Conservation (phyloP, 164 flowering plant genomes). For the Pachysandra terminalis region DNA sequence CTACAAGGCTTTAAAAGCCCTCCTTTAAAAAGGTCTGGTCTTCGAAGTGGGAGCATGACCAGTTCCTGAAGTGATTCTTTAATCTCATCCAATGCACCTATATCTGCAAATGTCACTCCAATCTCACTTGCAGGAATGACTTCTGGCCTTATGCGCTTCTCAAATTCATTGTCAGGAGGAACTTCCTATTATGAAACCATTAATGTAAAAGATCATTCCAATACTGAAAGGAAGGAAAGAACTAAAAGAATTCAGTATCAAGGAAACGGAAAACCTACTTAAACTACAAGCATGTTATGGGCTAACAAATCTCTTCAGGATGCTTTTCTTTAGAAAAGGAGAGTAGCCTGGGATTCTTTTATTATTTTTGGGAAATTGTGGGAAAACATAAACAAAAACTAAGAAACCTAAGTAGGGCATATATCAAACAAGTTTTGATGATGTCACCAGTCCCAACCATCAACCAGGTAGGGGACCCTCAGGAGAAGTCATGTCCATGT, state of each 20-base stretch:
- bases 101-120: conserved; percentile 78
- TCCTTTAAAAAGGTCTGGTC: conserved; percentile 92
- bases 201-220: conserved; percentile 21
- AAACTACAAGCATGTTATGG: no score
- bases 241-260: conserved; percentile 19
- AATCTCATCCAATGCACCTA: conserved; percentile 82
- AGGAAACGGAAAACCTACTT: neutral
- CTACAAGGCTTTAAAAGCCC: conserved; percentile 93
- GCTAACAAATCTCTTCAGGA: no score
- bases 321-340: conserved; percentile 53
- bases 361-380: no score
- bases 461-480: no score
- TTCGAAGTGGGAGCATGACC: conserved; percentile 92
- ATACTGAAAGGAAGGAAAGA: neutral
- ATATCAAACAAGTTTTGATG: no score
- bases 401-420: neutral
- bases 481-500: no score
- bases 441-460: no score
- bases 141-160: conserved; percentile 90
- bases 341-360: no score
- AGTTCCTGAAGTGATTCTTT: conserved; percentile 97
- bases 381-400: neutral
- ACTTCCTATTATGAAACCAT: conserved; percentile 40
- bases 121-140: conserved; percentile 87
- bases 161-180: conserved; percentile 92